Conservation (phyloP, 2,329 filamentous ascomycete genomes). For the Stagonosporopsis chrysanthemi region DNA sequence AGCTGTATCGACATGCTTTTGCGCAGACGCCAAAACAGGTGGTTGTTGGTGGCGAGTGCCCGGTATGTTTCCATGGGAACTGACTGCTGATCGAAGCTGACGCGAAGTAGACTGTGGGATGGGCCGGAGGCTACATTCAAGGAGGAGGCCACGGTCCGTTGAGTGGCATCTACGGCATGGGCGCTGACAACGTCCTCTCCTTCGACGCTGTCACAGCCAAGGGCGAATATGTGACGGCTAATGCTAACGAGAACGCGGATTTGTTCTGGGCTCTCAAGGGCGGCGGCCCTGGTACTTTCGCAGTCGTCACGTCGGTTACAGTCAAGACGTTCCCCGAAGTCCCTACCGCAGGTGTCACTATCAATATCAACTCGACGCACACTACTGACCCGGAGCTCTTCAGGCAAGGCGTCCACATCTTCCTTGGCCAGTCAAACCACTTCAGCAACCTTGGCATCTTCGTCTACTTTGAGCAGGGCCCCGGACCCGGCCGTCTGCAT, state of each 20-base stretch:
- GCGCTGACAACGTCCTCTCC: slow-evolving; percentile 29
- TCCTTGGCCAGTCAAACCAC: slow-evolving; percentile 46
- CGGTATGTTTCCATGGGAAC: slow-evolving; percentile 25
- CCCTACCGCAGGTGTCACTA: slow-evolving; percentile 41
- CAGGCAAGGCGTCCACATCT: slow-evolving; percentile 40
- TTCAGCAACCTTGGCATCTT: slow-evolving; percentile 45
- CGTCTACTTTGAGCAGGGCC: slow-evolving; percentile 44
- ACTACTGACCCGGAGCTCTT: slow-evolving; percentile 43
- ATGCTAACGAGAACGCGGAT: slow-evolving; percentile 45
- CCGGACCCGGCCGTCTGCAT: slow-evolving; percentile 38
- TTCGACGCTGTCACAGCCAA: slow-evolving; percentile 51
- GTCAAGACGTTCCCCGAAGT: slow-evolving; percentile 46
- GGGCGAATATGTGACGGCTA: slow-evolving; percentile 42
- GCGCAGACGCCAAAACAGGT: slow-evolving; percentile 40
- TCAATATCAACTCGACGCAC: slow-evolving; percentile 48
- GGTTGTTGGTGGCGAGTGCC: slow-evolving; percentile 49
- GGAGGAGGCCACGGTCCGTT: slow-evolving; percentile 35
- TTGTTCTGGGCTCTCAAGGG: slow-evolving; percentile 50
- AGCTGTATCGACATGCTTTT: slow-evolving; percentile 42
- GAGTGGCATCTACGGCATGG: slow-evolving; percentile 31
- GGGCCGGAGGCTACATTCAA: slow-evolving; percentile 54
- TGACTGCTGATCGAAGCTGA: slow-evolving; percentile 4
- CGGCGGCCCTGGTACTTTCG: slow-evolving; percentile 44
- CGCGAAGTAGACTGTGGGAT: slow-evolving; percentile 43
- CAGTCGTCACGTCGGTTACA: slow-evolving; percentile 41